Conservation (phyloP, 2,329 filamentous ascomycete species). For the Colletotrichum euphorbiae region DNA sequence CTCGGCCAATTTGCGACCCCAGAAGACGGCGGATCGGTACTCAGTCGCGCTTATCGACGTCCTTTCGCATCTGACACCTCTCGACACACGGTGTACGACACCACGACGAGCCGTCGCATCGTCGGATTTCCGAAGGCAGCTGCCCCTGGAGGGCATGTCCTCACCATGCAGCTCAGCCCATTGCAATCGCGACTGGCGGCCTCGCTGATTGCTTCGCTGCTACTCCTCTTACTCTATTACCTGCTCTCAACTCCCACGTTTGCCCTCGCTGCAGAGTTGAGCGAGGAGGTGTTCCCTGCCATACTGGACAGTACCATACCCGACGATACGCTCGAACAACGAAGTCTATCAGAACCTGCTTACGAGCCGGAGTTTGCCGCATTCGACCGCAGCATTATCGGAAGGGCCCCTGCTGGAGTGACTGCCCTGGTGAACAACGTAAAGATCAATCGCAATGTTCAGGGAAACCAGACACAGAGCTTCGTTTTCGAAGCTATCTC, state of each 20-base stretch:
- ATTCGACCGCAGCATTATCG: constrained; percentile 72
- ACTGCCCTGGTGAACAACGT: constrained; percentile 72
- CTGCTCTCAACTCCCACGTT: constrained; percentile 68
- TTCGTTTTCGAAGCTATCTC: constrained; percentile 73
- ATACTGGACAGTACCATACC: constrained; percentile 42
- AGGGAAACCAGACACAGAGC: constrained; percentile 69
- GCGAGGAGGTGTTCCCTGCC: constrained; percentile 42
- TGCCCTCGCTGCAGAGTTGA: constrained; percentile 70
- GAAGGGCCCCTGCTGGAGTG: constrained; percentile 66
- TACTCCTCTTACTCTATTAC: constrained; percentile 71
- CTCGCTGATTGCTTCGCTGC: constrained; percentile 70
- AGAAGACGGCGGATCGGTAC: constrained; percentile 5
- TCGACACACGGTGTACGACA: background rate
- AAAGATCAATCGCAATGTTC: constrained; percentile 68
- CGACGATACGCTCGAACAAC: constrained; percentile 39
- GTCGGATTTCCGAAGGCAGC: constrained; percentile 22
- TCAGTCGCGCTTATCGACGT: constrained; percentile 19
- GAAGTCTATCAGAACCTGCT: constrained; percentile 39
- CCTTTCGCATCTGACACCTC: background rate
- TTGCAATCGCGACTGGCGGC: constrained; percentile 79
- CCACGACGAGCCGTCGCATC: constrained; percentile 14
- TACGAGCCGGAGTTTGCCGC: constrained; percentile 73
- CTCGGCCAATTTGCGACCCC: constrained; percentile 19
- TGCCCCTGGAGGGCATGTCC: constrained; percentile 57
- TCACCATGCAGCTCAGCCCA: constrained; percentile 70